A percentile compares a stretch with the other conserved stretches of the same genome.
Evolutionary conservation across 2,329 filamentous ascomycete genomes (phyloP).

Genomic region (Curvularia spicifera): DNA sequence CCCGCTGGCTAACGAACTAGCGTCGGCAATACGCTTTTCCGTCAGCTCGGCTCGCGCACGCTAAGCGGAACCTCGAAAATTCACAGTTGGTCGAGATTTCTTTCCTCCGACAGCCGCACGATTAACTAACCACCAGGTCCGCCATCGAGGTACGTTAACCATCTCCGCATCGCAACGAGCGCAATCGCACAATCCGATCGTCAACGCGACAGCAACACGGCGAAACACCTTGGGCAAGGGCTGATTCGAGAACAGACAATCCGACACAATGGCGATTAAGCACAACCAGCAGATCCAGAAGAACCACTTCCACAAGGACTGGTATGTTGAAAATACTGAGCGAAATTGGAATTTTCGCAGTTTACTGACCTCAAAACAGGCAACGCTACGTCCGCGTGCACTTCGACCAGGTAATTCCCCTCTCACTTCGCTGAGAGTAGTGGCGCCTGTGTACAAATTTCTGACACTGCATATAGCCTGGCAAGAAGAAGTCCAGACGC

Average conservation of each 20-base stretch:
- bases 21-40: conserved; percentile 30
- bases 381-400: conserved; percentile 98
- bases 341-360: neutral
- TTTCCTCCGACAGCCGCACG: conserved; percentile 27
- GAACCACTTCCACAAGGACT: conserved; percentile 78
- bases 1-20: neutral
- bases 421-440: conserved; percentile 58
- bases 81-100: conserved; percentile 23
- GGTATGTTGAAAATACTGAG: conserved; percentile 28
- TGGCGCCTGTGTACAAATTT: conserved; percentile 56
- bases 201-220: conserved; percentile 1
- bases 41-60: conserved; percentile 20
- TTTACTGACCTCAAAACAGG: conserved; percentile 58
- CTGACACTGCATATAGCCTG: conserved; percentile 68
- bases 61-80: conserved; percentile 24
- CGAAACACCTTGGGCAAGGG: neutral
- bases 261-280: conserved; percentile 80
- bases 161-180: conserved; percentile 3
- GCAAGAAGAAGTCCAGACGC: conserved; percentile 92
- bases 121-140: conserved; percentile 44
- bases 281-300: conserved; percentile 98
- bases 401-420: conserved; percentile 95
- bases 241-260: conserved; percentile 27
- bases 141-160: conserved; percentile 35
- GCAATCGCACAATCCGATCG: conserved; percentile 18